Percentiles rank a stretch among this genome's conserved stretches.
These are phyloP conservation scores for Lecanicillium sp. DNA, from an alignment of 2,329 filamentous ascomycete genomes.

Conservation along the genomic window DNA sequence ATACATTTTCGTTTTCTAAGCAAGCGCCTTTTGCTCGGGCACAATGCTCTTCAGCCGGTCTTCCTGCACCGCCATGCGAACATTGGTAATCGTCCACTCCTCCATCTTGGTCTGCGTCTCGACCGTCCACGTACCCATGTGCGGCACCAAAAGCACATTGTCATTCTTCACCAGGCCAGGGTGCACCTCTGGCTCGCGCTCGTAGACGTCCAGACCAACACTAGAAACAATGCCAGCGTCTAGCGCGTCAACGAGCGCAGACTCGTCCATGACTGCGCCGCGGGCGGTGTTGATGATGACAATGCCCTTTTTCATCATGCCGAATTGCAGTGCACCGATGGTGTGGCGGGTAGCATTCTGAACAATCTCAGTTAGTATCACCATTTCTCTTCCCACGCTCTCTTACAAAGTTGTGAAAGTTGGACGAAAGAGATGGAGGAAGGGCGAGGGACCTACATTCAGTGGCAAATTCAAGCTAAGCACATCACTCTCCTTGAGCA, in stretches of 20 bases:
- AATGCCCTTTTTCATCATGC: constrained; percentile 68
- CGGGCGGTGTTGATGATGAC: constrained; percentile 78
- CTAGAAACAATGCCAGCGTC: constrained; percentile 61
- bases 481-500: constrained; percentile 64
- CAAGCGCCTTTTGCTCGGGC: constrained; percentile 52
- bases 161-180: constrained; percentile 62
- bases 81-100: constrained; percentile 64
- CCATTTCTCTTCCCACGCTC: neutral
- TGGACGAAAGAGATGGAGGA: neutral
- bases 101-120: constrained; percentile 64
- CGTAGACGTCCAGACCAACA: constrained; percentile 73
- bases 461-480: constrained; percentile 73
- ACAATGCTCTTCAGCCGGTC: constrained; percentile 61
- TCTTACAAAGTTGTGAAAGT: neutral
- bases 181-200: constrained; percentile 71
- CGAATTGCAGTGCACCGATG: constrained; percentile 63
- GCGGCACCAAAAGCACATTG: constrained; percentile 67
- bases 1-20: constrained; percentile 7
- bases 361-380: neutral
- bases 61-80: constrained; percentile 51
- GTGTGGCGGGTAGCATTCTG: constrained; percentile 62
- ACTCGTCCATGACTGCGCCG: constrained; percentile 75
- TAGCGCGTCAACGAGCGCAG: constrained; percentile 66
- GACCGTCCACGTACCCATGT: constrained; percentile 78
- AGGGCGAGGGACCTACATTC: constrained; percentile 49